Base-by-base conservation (phyloP, 306 rosid species). In the Prosopis cineraria region DNA sequence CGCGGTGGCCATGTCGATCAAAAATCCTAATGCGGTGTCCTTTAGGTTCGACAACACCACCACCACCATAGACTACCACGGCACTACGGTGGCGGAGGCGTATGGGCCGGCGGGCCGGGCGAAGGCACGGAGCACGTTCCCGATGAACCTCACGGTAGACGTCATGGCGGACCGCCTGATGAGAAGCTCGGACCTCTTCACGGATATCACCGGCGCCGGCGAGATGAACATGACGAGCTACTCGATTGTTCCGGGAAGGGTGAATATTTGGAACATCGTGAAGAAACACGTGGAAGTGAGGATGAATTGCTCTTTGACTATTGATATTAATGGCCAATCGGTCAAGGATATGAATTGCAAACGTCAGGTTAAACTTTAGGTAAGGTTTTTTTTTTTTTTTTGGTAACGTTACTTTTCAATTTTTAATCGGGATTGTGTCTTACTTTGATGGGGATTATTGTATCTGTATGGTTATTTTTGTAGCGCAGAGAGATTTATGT, bases 21-120 rank as follows among this genome's bases (percentile, higher is more conserved):
- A 88, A 53, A 91, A 85, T 40, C 89, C 91, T 5, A 91, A 91
- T 79, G 71, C 68, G 10, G 89, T 85, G 12, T 80, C 89, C 10
- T 89, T 91, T 53, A 84, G 48, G 66, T 81, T 86, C 27, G 81
- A 36, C 45, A 89, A 90, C 83, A 84, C 91, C 9, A 85, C 89
- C 68, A 88, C 94, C 24, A 24, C 83, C 0, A 1, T 90, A 25
- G 84, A 73, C 36, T 88, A 86, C 43, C 77, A 80, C 0, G 89
- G 82, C 22, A 27, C 16, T 10, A 22, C 70, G 56, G 84, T 80
- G 9, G 97, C 88, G 3, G 92, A 82, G 62, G 97, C 83, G 1
- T 40, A 24, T 14, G 88, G 81, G 1, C 81, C 85, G 0, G 74
- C 91, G 0, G 91, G 90, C 2, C 19, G 40, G 6, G 85, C 86